Conservation (phyloP, 2,329 filamentous ascomycete genomes). For the Colletotrichum sojae region DNA sequence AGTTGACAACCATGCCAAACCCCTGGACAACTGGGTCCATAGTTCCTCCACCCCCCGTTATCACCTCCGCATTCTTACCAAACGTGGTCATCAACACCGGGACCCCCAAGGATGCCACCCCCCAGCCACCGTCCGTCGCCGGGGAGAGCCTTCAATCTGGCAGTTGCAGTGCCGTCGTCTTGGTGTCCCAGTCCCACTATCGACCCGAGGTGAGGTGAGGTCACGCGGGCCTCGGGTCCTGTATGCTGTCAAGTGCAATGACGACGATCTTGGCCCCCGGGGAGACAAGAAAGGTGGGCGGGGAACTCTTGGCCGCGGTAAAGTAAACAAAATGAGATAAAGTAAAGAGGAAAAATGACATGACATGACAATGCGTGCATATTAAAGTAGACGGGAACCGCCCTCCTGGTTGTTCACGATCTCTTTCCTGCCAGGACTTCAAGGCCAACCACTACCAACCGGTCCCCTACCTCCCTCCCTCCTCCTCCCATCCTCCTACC, state of each 20-base stretch:
- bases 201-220: constrained; percentile 8
- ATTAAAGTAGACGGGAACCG: constrained; percentile 8
- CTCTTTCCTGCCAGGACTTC: neutral
- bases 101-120: neutral
- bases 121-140: constrained; percentile 19
- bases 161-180: neutral
- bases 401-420: constrained; percentile 8
- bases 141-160: neutral
- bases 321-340: neutral
- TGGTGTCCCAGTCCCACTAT: constrained; percentile 1
- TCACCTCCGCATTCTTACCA: constrained; percentile 39
- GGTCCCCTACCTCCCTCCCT: neutral
- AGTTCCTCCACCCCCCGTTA: constrained; percentile 19
- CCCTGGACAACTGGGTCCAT: constrained; percentile 1
- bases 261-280: constrained; percentile 32
- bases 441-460: constrained; percentile 1
- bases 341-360: neutral
- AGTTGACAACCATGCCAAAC: neutral
- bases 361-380: constrained; percentile 9
- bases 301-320: constrained; percentile 12
- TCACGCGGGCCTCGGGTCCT: constrained; percentile 25
- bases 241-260: constrained; percentile 5
- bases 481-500: neutral
- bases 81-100: constrained; percentile 36
- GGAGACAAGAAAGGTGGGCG: neutral